A percentile compares a stretch with the other conserved stretches of the same genome.
Evolutionary conservation across 345 rosid species (phyloP).

Genomic region (Nasturtium officinale): DNA sequence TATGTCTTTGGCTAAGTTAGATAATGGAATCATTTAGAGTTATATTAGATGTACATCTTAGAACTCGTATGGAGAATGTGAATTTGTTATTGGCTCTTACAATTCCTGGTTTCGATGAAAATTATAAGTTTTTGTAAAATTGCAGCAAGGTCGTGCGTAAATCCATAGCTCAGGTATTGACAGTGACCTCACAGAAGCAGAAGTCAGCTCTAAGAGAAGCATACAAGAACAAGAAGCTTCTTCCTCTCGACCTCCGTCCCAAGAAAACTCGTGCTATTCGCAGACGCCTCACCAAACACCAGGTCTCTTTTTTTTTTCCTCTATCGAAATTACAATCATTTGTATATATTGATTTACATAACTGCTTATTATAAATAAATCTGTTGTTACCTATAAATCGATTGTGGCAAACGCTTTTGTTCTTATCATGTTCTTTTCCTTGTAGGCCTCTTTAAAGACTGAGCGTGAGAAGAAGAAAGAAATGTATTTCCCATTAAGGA

Average conservation of each 20-base stretch:
- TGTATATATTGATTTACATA: background rate
- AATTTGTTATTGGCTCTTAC: background rate
- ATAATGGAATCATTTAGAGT: background rate
- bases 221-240: slow-evolving; percentile 79
- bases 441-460: slow-evolving; percentile 62
- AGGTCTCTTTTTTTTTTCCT: slow-evolving; percentile 45
- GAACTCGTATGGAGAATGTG: background rate
- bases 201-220: slow-evolving; percentile 84
- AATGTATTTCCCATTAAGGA: slow-evolving; percentile 69
- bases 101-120: background rate
- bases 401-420: background rate
- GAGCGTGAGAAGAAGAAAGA: slow-evolving; percentile 69
- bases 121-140: slow-evolving; percentile 31
- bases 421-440: background rate
- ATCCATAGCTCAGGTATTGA: slow-evolving; percentile 90
- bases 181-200: slow-evolving; percentile 89
- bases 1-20: background rate
- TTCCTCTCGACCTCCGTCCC: slow-evolving; percentile 98
- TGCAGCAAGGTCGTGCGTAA: slow-evolving; percentile 89
- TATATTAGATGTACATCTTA: no score
- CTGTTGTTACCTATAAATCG: no score
- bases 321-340: background rate
- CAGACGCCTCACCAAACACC: slow-evolving; percentile 85
- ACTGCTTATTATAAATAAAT: no score
- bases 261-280: slow-evolving; percentile 97